Conservation (phyloP, 495 filamentous ascomycete species). For the Aspergillus nanangensis region DNA sequence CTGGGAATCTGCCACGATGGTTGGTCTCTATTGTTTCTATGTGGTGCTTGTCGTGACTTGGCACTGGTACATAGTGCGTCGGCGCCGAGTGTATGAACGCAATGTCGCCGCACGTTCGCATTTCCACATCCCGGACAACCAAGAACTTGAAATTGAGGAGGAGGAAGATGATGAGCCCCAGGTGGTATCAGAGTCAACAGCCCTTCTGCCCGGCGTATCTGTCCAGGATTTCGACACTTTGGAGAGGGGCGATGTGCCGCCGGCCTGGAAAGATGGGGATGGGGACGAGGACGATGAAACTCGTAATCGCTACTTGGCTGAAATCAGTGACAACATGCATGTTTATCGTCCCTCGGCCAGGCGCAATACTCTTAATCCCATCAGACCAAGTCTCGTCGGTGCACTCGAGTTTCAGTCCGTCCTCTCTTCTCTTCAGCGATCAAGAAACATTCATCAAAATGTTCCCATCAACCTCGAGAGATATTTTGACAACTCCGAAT, state of each 20-base stretch:
- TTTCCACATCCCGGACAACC: conserved; percentile 62
- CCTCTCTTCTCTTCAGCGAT: conserved; percentile 73
- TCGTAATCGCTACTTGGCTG: conserved; percentile 66
- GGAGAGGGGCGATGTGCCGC: conserved; percentile 58
- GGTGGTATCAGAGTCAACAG: conserved; percentile 47
- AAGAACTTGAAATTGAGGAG: conserved; percentile 64
- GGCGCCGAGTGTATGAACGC: conserved; percentile 54
- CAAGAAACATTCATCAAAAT: conserved; percentile 61
- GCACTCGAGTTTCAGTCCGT: conserved; percentile 92
- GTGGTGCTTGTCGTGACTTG: conserved; percentile 83
- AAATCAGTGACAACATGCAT: conserved; percentile 91
- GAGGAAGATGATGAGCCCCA: conserved; percentile 70
- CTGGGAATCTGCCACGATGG: conserved; percentile 91
- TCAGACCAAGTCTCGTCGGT: conserved; percentile 88
- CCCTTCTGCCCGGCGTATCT: conserved; percentile 46
- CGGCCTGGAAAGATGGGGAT: conserved; percentile 45
- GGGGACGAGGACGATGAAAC: conserved; percentile 61
- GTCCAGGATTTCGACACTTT: conserved; percentile 67
- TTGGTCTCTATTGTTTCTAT: conserved; percentile 88
- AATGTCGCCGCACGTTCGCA: conserved; percentile 70
- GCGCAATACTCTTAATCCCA: conserved; percentile 73
- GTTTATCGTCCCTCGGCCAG: conserved; percentile 65
- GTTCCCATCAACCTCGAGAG: conserved; percentile 63
- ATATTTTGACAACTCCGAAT: conserved; percentile 64
- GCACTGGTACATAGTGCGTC: conserved; percentile 77